Evolutionary conservation across 1,284 basidiomycete species (phyloP), one percentile per base, ranked within the genome.

Genomic region (Sanghuangporus weigelae): DNA sequence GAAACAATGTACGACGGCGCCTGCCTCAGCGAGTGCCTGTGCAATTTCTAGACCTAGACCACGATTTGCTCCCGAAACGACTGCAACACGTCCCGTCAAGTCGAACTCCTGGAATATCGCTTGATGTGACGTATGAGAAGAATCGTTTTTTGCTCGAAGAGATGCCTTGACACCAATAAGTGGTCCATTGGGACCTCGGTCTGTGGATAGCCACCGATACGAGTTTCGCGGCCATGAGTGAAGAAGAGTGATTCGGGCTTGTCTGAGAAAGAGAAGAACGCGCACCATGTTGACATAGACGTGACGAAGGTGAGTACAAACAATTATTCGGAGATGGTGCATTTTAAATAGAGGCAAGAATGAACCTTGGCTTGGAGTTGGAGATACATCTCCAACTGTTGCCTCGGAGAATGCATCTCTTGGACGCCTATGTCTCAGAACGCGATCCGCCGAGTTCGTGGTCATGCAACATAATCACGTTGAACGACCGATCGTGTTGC

Each of bases 41-140:
- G 90, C 90, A 83, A 92, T 89, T 74, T 92, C 90, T 44, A 95
- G 81, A 3, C 93, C 92, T 10, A 95, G 81, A 1, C 93, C 93
- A 56, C 92, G 82, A 69, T 90, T 90, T 2, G 81, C 93, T 10
- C 91, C 91, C 0, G 91, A 90, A 51, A 93, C 84, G 65, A 94
- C 78, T 40, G 84, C 87, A 14, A 91, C 89, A 26, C 89, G 85
- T 69, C 86, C 87, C n/a, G 77, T 77, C 49, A 94, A 81, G 11
- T 84, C 81, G 76, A 94, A 93, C 71, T 92, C 90, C 63, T 64
- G 87, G 78, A 71, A 81, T 23, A 35, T 31, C 72, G 81, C 84
- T 31, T 81, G 74, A 4, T 73, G 74, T 16, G 77, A 75, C 21
- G 68, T 67, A 48, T 74, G 63, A 0, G 69, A 68, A 7, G 75